Evolutionary conservation across 2,329 filamentous ascomycete genomes (phyloP).

Genomic region (Diplodia seriata): DNA sequence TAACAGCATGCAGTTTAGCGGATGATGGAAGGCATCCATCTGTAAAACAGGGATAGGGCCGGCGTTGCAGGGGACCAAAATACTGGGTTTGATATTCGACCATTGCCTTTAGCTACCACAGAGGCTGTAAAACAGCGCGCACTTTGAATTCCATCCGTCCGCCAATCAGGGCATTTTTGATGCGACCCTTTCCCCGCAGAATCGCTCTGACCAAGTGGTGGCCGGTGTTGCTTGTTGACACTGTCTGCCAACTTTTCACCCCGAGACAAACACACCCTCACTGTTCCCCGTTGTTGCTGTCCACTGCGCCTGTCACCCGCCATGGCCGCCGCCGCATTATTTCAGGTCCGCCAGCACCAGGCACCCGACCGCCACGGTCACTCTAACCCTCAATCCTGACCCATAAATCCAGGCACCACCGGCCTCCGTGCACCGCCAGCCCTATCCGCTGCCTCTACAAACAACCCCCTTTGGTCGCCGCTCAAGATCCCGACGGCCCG

Average conservation of each 20-base stretch:
- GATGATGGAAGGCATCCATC: background rate
- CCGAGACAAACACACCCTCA: no score
- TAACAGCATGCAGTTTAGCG: constrained; percentile 23
- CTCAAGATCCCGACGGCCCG: background rate
- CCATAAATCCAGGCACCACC: constrained; percentile 27
- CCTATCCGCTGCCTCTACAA: background rate
- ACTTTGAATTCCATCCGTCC: background rate
- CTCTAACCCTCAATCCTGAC: constrained; percentile 9
- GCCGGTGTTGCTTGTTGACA: constrained; percentile 23
- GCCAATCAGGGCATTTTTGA: constrained; percentile 1
- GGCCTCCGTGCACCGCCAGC: constrained; percentile 11
- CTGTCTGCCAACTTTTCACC: constrained; percentile 2
- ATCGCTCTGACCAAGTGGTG: constrained; percentile 1
- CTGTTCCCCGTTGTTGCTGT: background rate
- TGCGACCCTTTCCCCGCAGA: background rate
- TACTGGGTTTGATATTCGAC: constrained; percentile 2
- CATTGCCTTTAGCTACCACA: background rate
- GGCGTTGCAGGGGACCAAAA: constrained; percentile 12
- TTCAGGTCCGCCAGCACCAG: constrained; percentile 18
- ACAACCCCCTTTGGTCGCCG: background rate
- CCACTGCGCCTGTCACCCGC: background rate
- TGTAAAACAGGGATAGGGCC: constrained; percentile 21
- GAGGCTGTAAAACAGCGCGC: constrained; percentile 10
- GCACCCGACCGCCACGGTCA: constrained; percentile 2
- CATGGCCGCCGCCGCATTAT: constrained; percentile 6